A percentile compares a stretch with the other conserved stretches of the same genome.
These are phyloP conservation scores for Arthroderma sp. DNA, from an alignment of 2,329 filamentous ascomycete species.

Conservation along the genomic window DNA sequence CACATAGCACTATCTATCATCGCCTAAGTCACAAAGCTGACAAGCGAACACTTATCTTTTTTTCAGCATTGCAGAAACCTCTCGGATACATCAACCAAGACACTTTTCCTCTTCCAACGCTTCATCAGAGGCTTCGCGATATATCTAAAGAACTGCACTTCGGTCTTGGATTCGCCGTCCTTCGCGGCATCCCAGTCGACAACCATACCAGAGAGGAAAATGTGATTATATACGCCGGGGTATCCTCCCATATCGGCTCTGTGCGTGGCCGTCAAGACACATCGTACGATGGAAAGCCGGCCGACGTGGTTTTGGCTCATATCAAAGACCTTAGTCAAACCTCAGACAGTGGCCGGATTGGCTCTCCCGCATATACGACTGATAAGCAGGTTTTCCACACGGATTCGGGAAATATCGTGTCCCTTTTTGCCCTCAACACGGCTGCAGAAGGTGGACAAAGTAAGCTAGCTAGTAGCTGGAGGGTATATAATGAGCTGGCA, in stretches of 20 bases:
- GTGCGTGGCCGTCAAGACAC: constrained; percentile 26
- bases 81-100: too few species aligned
- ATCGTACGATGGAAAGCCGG: neutral
- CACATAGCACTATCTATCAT: too few species aligned
- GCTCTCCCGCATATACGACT: too few species aligned
- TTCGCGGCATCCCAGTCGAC: constrained; percentile 30
- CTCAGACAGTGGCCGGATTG: too few species aligned
- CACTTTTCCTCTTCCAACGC: constrained; percentile 14
- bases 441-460: constrained; percentile 40
- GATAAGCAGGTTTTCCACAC: constrained; percentile 36
- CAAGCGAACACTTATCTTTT: too few species aligned
- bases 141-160: constrained; percentile 27
- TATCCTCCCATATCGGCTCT: constrained; percentile 31
- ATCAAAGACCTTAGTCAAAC: too few species aligned
- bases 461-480: constrained; percentile 40
- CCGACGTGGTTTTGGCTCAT: too few species aligned
- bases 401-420: constrained; percentile 41
- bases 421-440: constrained; percentile 34
- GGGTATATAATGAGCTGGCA: constrained; percentile 44
- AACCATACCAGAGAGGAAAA: constrained; percentile 24
- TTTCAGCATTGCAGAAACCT: too few species aligned
- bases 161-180: constrained; percentile 33
- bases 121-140: constrained; percentile 21
- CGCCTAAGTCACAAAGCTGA: too few species aligned
- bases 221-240: constrained; percentile 31